phyloP scores from a whole-genome alignment of 2,329 filamentous ascomycete genomes.

The Sporothrix globosa region DNA sequence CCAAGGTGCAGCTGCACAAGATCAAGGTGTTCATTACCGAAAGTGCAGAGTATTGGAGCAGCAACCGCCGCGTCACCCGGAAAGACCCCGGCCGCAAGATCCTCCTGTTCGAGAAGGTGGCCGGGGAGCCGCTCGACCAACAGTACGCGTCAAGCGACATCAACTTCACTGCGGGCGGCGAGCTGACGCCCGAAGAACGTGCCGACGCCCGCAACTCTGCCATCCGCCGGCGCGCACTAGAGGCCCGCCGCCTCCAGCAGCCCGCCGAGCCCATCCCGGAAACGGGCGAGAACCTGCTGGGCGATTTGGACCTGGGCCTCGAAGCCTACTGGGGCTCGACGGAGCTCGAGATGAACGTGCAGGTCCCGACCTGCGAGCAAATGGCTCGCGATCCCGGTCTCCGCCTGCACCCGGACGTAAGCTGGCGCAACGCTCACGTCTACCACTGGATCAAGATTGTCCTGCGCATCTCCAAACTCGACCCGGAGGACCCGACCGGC shows the following conservation, averaged over 20 bases:
- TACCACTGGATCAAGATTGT: constrained; percentile 98
- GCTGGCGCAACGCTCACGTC: constrained; percentile 90
- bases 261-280: constrained; percentile 53
- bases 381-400: constrained; percentile 72
- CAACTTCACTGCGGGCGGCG: constrained; percentile 77
- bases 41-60: constrained; percentile 87
- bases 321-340: constrained; percentile 82
- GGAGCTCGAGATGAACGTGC: constrained; percentile 92
- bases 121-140: constrained; percentile 73
- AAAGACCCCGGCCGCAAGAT: constrained; percentile 85
- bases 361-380: constrained; percentile 84
- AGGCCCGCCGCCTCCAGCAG: constrained; percentile 51
- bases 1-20: constrained; percentile 90
- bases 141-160: constrained; percentile 76
- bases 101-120: constrained; percentile 82
- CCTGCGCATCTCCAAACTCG: constrained; percentile 84
- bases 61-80: constrained; percentile 79
- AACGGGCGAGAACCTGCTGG: constrained; percentile 71
- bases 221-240: constrained; percentile 56
- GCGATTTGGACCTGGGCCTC: constrained; percentile 70
- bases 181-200: constrained; percentile 60
- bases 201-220: constrained; percentile 54
- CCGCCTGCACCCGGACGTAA: constrained; percentile 83
- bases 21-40: constrained; percentile 92
- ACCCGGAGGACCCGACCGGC: constrained; percentile 71